Evolutionary conservation across 768 basidiomycete genomes (phyloP).

Genomic region (Suillus hirtellus): DNA sequence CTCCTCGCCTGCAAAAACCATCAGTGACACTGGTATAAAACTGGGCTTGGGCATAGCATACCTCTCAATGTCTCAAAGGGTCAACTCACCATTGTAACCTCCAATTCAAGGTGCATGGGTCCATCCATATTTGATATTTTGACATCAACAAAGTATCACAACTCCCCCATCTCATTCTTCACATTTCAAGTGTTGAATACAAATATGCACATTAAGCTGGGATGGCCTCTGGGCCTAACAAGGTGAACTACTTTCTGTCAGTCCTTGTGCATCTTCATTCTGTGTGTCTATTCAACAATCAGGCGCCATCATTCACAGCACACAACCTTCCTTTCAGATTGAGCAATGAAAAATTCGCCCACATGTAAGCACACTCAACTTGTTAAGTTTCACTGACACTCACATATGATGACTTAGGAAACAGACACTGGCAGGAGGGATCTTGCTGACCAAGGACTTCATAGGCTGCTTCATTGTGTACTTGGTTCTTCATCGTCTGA

Average conservation of each 20-base stretch:
- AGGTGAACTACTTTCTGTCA: constrained; percentile 10
- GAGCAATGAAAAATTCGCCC: background rate
- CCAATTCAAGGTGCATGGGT: constrained; percentile 60
- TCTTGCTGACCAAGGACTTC: background rate
- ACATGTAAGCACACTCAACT: background rate
- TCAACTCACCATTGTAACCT: constrained; percentile 65
- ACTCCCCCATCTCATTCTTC: too few relatives aligned
- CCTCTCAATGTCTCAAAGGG: constrained; percentile 21
- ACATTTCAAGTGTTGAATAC: background rate
- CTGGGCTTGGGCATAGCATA: too few relatives aligned
- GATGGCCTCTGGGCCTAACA: constrained; percentile 24
- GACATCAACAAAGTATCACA: constrained; percentile 24
- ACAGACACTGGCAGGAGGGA: background rate
- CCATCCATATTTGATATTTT: background rate
- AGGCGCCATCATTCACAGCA: background rate
- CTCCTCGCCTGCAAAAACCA: too few relatives aligned
- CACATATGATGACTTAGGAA: background rate
- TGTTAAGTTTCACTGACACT: background rate
- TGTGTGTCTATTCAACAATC: background rate
- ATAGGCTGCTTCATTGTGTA: background rate
- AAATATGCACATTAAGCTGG: constrained; percentile 13
- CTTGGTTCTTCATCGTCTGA: too few relatives aligned
- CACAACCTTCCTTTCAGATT: background rate
- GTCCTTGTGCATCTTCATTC: background rate
- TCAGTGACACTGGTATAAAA: too few relatives aligned